phyloP scores from a whole-genome alignment of 371 early-diverging fungal genomes.

The Circinella minor region DNA sequence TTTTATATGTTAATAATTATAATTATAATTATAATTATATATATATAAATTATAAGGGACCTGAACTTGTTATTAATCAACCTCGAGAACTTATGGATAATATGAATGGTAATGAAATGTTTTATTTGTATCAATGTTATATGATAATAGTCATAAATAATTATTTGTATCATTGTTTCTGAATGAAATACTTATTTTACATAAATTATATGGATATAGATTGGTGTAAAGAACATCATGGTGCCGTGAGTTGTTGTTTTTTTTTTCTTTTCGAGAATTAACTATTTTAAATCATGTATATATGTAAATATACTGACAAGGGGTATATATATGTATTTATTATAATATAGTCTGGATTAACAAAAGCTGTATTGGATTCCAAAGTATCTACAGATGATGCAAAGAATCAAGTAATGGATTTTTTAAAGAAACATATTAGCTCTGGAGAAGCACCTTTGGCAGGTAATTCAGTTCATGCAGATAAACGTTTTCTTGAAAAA shows the following conservation, averaged over 20 bases:
- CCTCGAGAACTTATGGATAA: constrained; percentile 76
- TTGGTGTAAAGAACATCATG: constrained; percentile 92
- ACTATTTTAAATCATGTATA: no score
- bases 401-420: constrained; percentile 69
- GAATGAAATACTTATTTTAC: neutral
- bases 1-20: neutral
- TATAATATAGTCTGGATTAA: constrained; percentile 76
- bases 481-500: constrained; percentile 80
- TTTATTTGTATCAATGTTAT: no score
- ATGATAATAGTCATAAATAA: no score
- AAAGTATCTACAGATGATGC: constrained; percentile 73
- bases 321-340: neutral
- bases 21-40: no score
- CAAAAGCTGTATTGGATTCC: constrained; percentile 77
- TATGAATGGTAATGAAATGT: constrained; percentile 67
- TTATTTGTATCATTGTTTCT: no score
- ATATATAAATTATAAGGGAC: constrained; percentile 50
- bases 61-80: constrained; percentile 84
- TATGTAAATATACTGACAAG: neutral
- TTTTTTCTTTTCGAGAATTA: no score
- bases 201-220: constrained; percentile 36
- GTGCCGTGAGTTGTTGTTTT: constrained; percentile 58
- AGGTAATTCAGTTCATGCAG: constrained; percentile 94
- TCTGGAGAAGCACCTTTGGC: constrained; percentile 75
- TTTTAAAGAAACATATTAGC: constrained; percentile 74